A percentile compares a stretch with the other conserved stretches of the same genome.
Evolutionary conservation across 2,329 filamentous ascomycete species (phyloP).

Genomic region (Graphilbum sp.): DNA sequence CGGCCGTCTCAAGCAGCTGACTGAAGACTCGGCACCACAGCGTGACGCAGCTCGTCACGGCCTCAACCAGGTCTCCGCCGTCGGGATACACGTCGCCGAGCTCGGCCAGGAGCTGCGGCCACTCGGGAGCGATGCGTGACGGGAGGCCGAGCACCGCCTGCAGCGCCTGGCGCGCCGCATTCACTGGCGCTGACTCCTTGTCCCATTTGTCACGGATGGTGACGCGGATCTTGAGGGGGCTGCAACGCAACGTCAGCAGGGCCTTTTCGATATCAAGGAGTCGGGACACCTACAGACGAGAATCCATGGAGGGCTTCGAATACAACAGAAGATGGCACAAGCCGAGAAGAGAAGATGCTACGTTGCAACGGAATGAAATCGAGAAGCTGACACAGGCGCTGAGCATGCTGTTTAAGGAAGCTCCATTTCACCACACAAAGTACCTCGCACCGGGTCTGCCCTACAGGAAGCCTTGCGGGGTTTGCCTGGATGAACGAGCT

Average conservation of each 20-base stretch:
- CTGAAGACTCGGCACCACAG: conserved; percentile 22
- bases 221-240: conserved; percentile 25
- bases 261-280: no score
- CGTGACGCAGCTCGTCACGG: conserved; percentile 20
- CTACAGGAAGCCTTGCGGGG: no score
- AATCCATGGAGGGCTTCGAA: no score
- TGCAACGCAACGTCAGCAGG: conserved; percentile 11
- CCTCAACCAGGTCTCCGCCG: conserved; percentile 20
- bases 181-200: conserved; percentile 16
- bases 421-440: no score
- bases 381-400: no score
- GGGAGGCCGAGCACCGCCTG: conserved; percentile 21
- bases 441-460: no score
- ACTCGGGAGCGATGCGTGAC: conserved; percentile 24
- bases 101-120: conserved; percentile 22
- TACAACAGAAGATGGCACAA: no score
- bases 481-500: no score
- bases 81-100: conserved; percentile 23
- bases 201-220: conserved; percentile 27
- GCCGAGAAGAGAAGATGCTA: not conserved
- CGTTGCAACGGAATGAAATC: not conserved
- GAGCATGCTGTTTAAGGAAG: no score
- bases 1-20: conserved; percentile 18
- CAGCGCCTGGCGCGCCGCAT: conserved; percentile 17
- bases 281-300: not conserved